A percentile compares a stretch with the other conserved stretches of the same genome.
These are phyloP conservation scores for Orobanche coerulescens DNA, from an alignment of 257 asterid genomes.

Conservation along the genomic window DNA sequence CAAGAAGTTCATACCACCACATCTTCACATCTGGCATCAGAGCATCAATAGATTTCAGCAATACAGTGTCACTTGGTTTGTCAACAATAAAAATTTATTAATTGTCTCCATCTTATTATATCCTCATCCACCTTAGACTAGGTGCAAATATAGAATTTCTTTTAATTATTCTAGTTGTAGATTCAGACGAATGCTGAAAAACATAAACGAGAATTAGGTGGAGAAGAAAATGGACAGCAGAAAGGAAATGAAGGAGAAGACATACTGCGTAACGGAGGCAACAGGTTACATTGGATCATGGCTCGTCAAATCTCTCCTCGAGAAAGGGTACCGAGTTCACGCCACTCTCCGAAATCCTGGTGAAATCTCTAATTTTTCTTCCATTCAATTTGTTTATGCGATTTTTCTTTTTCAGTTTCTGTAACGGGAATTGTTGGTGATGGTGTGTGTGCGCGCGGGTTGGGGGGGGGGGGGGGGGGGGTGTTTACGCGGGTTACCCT, in stretches of 20 bases:
- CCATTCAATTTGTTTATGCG: neutral
- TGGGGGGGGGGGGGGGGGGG: no score
- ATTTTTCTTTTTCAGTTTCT: neutral
- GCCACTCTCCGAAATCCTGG: conserved; percentile 74
- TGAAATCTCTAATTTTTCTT: neutral
- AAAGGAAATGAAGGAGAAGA: conserved; percentile 24
- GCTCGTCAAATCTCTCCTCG: conserved; percentile 70
- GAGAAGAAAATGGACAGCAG: conserved; percentile 25
- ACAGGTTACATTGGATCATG: conserved; percentile 90
- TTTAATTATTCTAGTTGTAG: neutral
- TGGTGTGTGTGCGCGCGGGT: no score
- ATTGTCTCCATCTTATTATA: no score
- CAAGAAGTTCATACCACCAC: no score
- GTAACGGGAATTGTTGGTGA: no score
- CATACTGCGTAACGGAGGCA: conserved; percentile 82
- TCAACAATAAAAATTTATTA: no score
- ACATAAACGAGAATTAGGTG: neutral
- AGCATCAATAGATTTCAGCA: no score
- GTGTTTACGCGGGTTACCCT: no score
- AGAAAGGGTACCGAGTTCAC: conserved; percentile 51
- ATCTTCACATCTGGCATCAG: no score
- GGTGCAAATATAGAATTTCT: no score
- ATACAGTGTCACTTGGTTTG: no score
- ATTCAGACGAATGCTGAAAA: neutral
- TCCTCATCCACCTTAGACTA: no score